Evolutionary conservation across 768 basidiomycete species (phyloP).

Genomic region (Kwoniella bestiolae): DNA sequence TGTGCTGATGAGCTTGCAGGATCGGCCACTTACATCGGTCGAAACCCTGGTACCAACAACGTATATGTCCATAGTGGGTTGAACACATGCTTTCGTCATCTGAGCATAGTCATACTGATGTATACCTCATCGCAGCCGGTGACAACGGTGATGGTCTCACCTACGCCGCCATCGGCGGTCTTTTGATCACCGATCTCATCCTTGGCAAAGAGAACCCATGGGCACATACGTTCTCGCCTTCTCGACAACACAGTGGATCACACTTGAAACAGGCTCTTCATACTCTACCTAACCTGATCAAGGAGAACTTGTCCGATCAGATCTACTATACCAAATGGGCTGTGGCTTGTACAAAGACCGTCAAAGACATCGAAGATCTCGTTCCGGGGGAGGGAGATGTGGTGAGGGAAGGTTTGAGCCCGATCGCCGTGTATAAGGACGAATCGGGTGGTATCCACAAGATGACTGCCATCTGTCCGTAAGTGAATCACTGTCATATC

Average conservation of each 20-base stretch:
- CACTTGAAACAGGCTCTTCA: constrained; percentile 24
- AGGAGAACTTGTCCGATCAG: constrained; percentile 35
- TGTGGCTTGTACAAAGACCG: constrained; percentile 30
- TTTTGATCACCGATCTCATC: constrained; percentile 30
- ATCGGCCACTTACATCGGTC: constrained; percentile 36
- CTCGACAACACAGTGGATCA: constrained; percentile 30
- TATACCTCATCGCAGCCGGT: constrained; percentile 20
- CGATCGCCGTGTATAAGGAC: constrained; percentile 36
- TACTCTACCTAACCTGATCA: constrained; percentile 26
- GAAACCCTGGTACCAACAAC: constrained; percentile 31
- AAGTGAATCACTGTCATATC: constrained; percentile 7
- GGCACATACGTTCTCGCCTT: constrained; percentile 34
- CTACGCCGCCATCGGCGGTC: constrained; percentile 35
- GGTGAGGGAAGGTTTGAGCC: constrained; percentile 28
- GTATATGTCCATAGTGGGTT: constrained; percentile 35
- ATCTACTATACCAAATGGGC: constrained; percentile 34
- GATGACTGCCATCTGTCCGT: constrained; percentile 40
- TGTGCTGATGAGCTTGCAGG: neutral
- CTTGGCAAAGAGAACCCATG: constrained; percentile 25
- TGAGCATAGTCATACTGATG: too few relatives aligned
- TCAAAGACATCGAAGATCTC: constrained; percentile 37
- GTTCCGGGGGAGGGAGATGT: constrained; percentile 36
- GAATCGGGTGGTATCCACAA: constrained; percentile 29
- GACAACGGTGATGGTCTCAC: constrained; percentile 39
- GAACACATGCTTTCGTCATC: too few relatives aligned